Evolutionary conservation across 345 rosid genomes (phyloP).

Genomic region (rapeseed (Brassica napus)): Da-Ae NC_063450.1:54602001-54602500

Average conservation of each 20-base stretch:
- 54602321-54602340: conserved; percentile 53
- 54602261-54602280: neutral
- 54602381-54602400: conserved; percentile 45
- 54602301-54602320: conserved; percentile 40
- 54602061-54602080: neutral
- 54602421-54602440: conserved; percentile 58
- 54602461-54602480: conserved; percentile 71
- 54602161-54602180: neutral
- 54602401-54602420: conserved; percentile 42
- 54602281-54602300: conserved; percentile 10
- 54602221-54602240: neutral
- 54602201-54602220: neutral
- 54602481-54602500: conserved; percentile 60
- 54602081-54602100: neutral
- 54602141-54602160: neutral
- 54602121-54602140: neutral
- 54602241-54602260: conserved; percentile 10
- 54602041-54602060: neutral
- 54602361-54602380: conserved; percentile 43
- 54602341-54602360: conserved; percentile 46
- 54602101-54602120: neutral
- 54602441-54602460: conserved; percentile 59
- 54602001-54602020: neutral
- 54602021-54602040: neutral
- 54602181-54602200: neutral